phyloP scores from a whole-genome alignment of 352 stramenopile genomes.

The Paralagenidium karlingii region DNA sequence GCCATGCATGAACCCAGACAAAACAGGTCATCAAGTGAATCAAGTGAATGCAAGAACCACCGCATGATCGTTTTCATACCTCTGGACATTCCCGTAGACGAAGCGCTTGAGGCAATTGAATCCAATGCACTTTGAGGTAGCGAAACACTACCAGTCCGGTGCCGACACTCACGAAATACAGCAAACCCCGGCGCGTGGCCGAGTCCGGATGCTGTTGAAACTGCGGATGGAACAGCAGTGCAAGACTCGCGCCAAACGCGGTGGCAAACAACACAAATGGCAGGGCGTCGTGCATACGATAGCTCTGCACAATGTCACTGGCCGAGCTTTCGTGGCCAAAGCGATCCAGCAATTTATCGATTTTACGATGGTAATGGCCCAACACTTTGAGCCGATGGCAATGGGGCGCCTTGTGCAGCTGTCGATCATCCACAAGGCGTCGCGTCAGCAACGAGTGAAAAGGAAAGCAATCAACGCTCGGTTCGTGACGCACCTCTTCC shows the following conservation, averaged over 20 bases:
- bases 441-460: background rate
- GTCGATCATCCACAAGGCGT: background rate
- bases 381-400: slow-evolving; percentile 70
- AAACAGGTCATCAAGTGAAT: too few species aligned
- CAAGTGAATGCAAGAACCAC: too few species aligned
- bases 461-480: background rate
- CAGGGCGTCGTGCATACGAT: slow-evolving; percentile 23
- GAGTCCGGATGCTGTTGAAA: too few species aligned
- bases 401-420: slow-evolving; percentile 7
- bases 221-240: slow-evolving; percentile 21
- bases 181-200: slow-evolving; percentile 27
- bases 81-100: slow-evolving; percentile 46
- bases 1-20: too few species aligned
- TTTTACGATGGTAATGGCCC: slow-evolving; percentile 78
- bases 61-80: too few species aligned
- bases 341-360: slow-evolving; percentile 46
- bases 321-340: slow-evolving; percentile 36
- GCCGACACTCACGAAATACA: slow-evolving; percentile 42
- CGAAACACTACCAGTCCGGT: slow-evolving; percentile 52
- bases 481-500: slow-evolving; percentile 23
- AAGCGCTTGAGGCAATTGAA: slow-evolving; percentile 61
- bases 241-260: slow-evolving; percentile 22
- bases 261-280: slow-evolving; percentile 28
- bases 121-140: slow-evolving; percentile 54
- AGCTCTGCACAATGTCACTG: slow-evolving; percentile 35